These are phyloP conservation scores for Ananas comosus DNA, from an alignment of 176 grass and related monocot genomes.

Conservation along the genomic window DNA sequence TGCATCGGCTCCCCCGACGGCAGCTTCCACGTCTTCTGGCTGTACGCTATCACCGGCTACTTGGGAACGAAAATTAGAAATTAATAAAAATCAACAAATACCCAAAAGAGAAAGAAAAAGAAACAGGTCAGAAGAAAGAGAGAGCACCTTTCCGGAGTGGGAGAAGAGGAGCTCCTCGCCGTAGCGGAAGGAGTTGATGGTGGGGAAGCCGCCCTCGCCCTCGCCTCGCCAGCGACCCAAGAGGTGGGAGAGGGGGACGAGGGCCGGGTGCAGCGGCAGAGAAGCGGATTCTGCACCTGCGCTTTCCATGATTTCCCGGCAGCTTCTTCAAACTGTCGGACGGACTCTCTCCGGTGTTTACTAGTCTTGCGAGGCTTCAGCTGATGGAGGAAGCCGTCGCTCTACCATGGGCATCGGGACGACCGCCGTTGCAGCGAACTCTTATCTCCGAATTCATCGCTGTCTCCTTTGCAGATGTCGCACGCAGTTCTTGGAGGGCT, in stretches of 20 bases:
- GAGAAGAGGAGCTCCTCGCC: constrained; percentile 88
- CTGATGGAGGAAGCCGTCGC: too few species aligned
- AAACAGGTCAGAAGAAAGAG: neutral
- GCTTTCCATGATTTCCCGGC: constrained; percentile 10
- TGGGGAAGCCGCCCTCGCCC: constrained; percentile 69
- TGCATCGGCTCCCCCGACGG: constrained; percentile 80
- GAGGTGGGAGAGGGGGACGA: constrained; percentile 52
- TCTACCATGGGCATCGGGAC: too few species aligned
- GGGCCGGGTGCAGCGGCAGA: constrained; percentile 37
- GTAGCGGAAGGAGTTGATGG: constrained; percentile 79
- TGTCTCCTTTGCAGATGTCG: too few species aligned
- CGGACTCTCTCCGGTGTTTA: too few species aligned
- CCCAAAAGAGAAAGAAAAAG: too few species aligned
- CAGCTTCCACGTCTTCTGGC: constrained; percentile 77
- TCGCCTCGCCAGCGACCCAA: constrained; percentile 72
- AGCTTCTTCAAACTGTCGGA: too few species aligned
- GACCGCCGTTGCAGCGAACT: too few species aligned
- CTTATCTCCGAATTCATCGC: too few species aligned
- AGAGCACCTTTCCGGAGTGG: constrained; percentile 67
- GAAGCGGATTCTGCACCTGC: constrained; percentile 21
- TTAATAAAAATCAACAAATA: neutral
- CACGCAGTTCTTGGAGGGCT: too few species aligned
- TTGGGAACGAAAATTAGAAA: neutral
- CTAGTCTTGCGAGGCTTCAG: too few species aligned
- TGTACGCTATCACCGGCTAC: constrained; percentile 87